These are phyloP conservation scores for Xylariaceae sp. DNA, from an alignment of 2,329 filamentous ascomycete species.

Conservation along the genomic window DNA sequence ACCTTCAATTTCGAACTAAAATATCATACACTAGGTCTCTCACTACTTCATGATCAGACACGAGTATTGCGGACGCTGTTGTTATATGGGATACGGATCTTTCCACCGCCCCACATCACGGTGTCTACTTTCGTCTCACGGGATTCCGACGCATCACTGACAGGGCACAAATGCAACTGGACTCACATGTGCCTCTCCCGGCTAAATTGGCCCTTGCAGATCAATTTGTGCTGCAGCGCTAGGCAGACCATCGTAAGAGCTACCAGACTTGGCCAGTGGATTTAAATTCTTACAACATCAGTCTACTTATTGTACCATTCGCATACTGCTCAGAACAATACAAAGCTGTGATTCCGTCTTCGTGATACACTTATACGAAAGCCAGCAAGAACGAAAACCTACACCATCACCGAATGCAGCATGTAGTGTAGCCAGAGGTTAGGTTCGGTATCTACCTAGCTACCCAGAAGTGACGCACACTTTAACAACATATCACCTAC, in stretches of 20 bases:
- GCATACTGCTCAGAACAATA: background rate
- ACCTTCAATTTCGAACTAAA: background rate
- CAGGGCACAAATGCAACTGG: background rate
- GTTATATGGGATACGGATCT: background rate
- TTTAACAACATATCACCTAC: background rate
- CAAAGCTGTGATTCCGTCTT: background rate
- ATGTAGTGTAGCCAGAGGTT: background rate
- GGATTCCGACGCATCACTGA: background rate
- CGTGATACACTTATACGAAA: background rate
- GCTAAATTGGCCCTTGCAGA: slow-evolving; percentile 21
- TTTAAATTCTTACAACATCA: background rate
- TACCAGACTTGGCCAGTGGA: background rate
- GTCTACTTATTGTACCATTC: background rate
- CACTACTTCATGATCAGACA: background rate
- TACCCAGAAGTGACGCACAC: background rate
- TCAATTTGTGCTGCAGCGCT: slow-evolving; percentile 10
- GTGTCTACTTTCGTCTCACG: slow-evolving; percentile 17
- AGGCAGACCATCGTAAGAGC: background rate
- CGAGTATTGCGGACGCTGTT: background rate
- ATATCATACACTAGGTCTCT: too few relatives aligned
- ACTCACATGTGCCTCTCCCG: slow-evolving; percentile 4
- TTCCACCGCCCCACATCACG: background rate
- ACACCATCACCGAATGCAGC: background rate
- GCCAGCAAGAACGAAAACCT: background rate
- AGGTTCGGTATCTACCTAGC: background rate